Evolutionary conservation across 371 early-diverging fungal genomes (phyloP).

Genomic region (Mucor circinelloides): DNA sequence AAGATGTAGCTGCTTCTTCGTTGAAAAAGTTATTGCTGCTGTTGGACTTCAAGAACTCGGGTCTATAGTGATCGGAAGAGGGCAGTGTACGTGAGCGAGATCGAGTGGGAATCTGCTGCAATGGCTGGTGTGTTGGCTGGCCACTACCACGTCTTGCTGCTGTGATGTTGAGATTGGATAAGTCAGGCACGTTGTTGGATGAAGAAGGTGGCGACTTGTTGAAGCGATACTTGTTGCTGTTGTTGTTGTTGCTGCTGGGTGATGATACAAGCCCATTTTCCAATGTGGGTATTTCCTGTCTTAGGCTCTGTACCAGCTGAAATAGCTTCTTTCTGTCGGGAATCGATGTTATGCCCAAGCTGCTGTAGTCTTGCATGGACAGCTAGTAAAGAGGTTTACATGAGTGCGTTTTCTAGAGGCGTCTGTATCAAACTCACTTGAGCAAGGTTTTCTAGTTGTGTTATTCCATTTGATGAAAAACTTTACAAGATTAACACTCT

Average conservation of each 20-base stretch:
- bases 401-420: background rate
- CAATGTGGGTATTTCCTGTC: slow-evolving; percentile 36
- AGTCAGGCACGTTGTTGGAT: background rate
- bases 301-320: slow-evolving; percentile 53
- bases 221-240: slow-evolving; percentile 3
- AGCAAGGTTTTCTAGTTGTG: slow-evolving; percentile 52
- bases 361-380: slow-evolving; percentile 77
- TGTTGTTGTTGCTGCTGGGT: background rate
- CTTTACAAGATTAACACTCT: slow-evolving; percentile 21
- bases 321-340: slow-evolving; percentile 75
- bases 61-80: slow-evolving; percentile 13
- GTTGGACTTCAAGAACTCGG: slow-evolving; percentile 20
- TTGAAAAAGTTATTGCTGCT: slow-evolving; percentile 4
- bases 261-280: slow-evolving; percentile 35
- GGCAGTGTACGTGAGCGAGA: slow-evolving; percentile 39
- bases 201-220: slow-evolving; percentile 5
- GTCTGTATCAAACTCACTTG: slow-evolving; percentile 40
- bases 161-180: background rate
- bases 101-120: slow-evolving; percentile 23
- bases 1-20: background rate
- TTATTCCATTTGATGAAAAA: slow-evolving; percentile 57
- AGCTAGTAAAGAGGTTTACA: slow-evolving; percentile 34
- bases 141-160: slow-evolving; percentile 14
- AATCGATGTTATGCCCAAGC: slow-evolving; percentile 71
- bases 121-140: background rate